Evolutionary conservation across 2,329 filamentous ascomycete genomes (phyloP).

Genomic region (Raffaelea arxii): DNA sequence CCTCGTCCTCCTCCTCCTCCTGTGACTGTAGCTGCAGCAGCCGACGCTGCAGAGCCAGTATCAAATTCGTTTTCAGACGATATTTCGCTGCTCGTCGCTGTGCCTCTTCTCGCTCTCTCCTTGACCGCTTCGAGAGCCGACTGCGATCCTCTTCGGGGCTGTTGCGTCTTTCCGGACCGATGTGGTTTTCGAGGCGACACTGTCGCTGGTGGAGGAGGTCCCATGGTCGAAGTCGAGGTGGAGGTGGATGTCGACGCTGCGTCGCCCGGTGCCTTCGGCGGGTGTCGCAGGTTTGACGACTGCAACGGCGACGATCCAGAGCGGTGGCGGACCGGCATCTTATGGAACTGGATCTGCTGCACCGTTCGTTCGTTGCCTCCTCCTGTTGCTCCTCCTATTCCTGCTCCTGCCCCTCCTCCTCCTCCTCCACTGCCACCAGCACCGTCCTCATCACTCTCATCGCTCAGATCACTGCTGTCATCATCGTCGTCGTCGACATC

Average conservation of each 20-base stretch:
- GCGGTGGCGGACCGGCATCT: slow-evolving; percentile 81
- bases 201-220: not conserved
- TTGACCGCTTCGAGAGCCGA: slow-evolving; percentile 61
- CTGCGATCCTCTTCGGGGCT: slow-evolving; percentile 54
- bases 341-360: slow-evolving; percentile 90
- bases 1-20: slow-evolving; percentile 31
- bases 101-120: slow-evolving; percentile 61
- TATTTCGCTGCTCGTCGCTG: slow-evolving; percentile 72
- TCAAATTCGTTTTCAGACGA: slow-evolving; percentile 75
- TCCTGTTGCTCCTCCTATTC: no score
- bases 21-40: slow-evolving; percentile 41
- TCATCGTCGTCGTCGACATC: slow-evolving; percentile 79
- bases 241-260: slow-evolving; percentile 18
- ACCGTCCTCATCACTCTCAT: slow-evolving; percentile 69
- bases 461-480: slow-evolving; percentile 75
- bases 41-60: slow-evolving; percentile 52
- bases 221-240: not conserved
- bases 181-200: slow-evolving; percentile 14
- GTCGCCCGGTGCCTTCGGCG: slow-evolving; percentile 30
- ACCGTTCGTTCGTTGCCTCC: slow-evolving; percentile 56
- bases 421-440: no score
- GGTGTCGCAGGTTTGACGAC: slow-evolving; percentile 50
- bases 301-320: slow-evolving; percentile 83
- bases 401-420: no score
- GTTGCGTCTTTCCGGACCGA: slow-evolving; percentile 35